Base-by-base conservation (phyloP, 768 basidiomycete genomes). In the Neoboletus brunneissimus region DNA sequence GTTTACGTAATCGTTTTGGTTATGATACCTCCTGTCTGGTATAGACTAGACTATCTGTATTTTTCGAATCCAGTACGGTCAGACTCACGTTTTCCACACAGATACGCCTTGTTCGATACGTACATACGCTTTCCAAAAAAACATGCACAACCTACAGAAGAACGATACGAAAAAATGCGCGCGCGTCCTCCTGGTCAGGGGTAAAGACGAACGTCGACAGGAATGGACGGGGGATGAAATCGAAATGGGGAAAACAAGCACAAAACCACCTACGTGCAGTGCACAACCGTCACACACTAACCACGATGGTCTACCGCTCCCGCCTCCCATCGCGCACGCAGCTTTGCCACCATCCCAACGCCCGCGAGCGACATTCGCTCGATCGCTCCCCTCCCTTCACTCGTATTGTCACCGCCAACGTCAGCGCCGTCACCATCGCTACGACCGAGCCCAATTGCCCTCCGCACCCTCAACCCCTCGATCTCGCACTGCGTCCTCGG, bases 301-400 rank as follows among this genome's bases (percentile, higher is more conserved):
- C 34, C 47, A 5, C 34, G 5, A 37, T 16, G 29, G 8, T 16
- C 54, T 5, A 35, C 27, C 25, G n/a, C 7, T 4, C 54, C 51
- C 31, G 44, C 34, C 48, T 66, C 65, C 65, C 65, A 66, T 38
- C 53, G 58, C 29, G 51, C 63, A 45, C 66, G 57, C 38, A 68
- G 27, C 42, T 34, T 68, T 1, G 66, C 56, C 35, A 66, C 65
- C 47, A 65, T 56, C 6, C 65, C 65, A 6, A 55, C 50, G 31
- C 54, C 4, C 10, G 34, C 42, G 25, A 59, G 29, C 18, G 63
- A 48, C 42, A 48, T 22, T 2, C 38, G 54, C 18, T 46, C 56
- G 18, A 31, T 25, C 44, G 20, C 2, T 34, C 27, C 41, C 15
- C 18, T 51, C 15, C 25, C 54, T 16, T 11, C 32, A 3, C 12